Percentiles rank a stretch among this genome's conserved stretches.
phyloP scores from a whole-genome alignment of 345 rosid genomes.

The Euphorbia peplus region DNA sequence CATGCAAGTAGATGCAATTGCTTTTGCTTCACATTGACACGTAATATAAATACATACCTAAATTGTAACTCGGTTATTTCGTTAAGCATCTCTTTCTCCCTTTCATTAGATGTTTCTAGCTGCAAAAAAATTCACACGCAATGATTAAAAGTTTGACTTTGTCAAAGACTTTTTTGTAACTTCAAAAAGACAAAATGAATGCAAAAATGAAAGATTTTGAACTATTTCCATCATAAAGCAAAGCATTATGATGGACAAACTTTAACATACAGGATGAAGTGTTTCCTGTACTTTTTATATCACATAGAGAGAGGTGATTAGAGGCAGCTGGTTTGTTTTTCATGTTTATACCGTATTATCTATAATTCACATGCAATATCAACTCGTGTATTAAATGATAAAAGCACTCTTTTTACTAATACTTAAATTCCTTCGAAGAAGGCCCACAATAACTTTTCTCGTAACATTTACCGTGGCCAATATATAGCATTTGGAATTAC shows the following conservation, averaged over 20 bases:
- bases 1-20: not conserved
- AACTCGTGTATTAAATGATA: not conserved
- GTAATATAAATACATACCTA: constrained; percentile 48
- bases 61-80: constrained; percentile 84
- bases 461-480: not conserved
- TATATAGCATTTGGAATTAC: not conserved
- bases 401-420: not conserved
- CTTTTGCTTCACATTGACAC: no score
- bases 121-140: constrained; percentile 26
- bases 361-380: not conserved
- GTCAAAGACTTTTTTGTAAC: not conserved
- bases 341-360: no score
- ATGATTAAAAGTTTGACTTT: not conserved
- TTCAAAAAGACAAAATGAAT: no score
- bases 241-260: no score
- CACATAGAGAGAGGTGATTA: no score
- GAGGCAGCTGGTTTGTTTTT: no score
- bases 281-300: no score
- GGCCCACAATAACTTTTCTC: not conserved
- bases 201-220: no score
- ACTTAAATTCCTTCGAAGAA: not conserved
- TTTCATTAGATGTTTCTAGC: constrained; percentile 90
- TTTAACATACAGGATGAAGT: no score
- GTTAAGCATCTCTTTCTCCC: constrained; percentile 85
- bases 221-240: no score